phyloP scores from a whole-genome alignment of 768 basidiomycete species.

The Macrocybe gigantea region DNA sequence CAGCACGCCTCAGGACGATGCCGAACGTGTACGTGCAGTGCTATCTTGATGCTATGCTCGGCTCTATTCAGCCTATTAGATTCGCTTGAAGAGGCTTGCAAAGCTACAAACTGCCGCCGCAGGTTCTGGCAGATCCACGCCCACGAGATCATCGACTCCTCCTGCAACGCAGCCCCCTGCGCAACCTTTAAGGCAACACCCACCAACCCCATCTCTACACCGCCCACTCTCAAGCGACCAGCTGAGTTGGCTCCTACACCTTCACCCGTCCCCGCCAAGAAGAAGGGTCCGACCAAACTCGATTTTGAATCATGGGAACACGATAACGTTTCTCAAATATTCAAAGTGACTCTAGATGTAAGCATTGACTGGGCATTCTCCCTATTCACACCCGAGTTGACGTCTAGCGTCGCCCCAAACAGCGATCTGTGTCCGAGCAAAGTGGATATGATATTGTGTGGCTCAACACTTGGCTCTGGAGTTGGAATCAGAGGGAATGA shows the following conservation, averaged over 20 bases:
- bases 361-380: constrained; percentile 27
- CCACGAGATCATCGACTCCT: constrained; percentile 30
- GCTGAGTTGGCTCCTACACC: constrained; percentile 23
- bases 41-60: not conserved
- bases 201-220: constrained; percentile 22
- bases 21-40: constrained; percentile 57
- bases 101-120: constrained; percentile 53
- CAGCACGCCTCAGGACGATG: constrained; percentile 64
- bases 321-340: constrained; percentile 56
- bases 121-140: constrained; percentile 21
- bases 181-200: constrained; percentile 5
- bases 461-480: constrained; percentile 72
- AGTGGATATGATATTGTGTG: constrained; percentile 70
- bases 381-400: not conserved
- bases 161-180: constrained; percentile 12
- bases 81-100: constrained; percentile 87
- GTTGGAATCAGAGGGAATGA: constrained; percentile 49
- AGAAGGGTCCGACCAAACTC: constrained; percentile 44
- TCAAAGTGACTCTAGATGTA: constrained; percentile 80
- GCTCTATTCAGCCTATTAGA: constrained; percentile 41
- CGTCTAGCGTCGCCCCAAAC: constrained; percentile 1
- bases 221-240: constrained; percentile 22
- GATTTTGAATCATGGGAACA: constrained; percentile 68
- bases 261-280: constrained; percentile 37
- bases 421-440: constrained; percentile 18